A percentile compares a stretch with the other conserved stretches of the same genome.
Evolutionary conservation across 495 filamentous ascomycete genomes (phyloP).

Genomic region (Xylaria castorea): DNA sequence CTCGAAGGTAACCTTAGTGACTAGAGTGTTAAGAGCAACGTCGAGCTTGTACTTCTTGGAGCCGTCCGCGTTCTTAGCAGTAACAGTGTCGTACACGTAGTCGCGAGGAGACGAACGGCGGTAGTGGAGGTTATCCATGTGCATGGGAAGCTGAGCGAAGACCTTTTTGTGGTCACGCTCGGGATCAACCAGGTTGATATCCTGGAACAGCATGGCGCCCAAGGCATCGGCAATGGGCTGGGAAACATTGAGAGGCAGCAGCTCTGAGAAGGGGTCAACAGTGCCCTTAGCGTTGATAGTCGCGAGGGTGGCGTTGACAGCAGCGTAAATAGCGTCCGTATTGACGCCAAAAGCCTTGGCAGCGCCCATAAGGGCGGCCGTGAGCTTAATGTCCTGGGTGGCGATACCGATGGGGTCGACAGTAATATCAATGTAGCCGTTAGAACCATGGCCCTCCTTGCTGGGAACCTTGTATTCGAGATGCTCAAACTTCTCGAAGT

Average conservation of each 20-base stretch:
- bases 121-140: conserved; percentile 35
- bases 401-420: conserved; percentile 56
- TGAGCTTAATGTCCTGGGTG: conserved; percentile 58
- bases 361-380: conserved; percentile 56
- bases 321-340: conserved; percentile 20
- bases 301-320: conserved; percentile 18
- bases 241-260: conserved; percentile 33
- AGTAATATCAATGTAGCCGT: conserved; percentile 64
- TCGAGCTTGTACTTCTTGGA: conserved; percentile 64
- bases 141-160: conserved; percentile 44
- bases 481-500: conserved; percentile 59
- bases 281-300: background rate
- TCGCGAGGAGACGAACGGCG: conserved; percentile 60
- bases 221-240: conserved; percentile 48
- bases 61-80: conserved; percentile 58
- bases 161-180: conserved; percentile 34
- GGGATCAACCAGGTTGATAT: conserved; percentile 56
- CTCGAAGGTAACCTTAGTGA: conserved; percentile 66
- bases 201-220: conserved; percentile 53
- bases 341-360: conserved; percentile 57
- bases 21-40: conserved; percentile 63
- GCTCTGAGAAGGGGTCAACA: conserved; percentile 25
- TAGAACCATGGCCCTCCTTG: conserved; percentile 56
- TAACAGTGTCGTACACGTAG: conserved; percentile 58
- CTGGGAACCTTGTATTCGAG: conserved; percentile 55